Conservation (phyloP, 805 yeast species). For the Teunomyces stri region DNA sequence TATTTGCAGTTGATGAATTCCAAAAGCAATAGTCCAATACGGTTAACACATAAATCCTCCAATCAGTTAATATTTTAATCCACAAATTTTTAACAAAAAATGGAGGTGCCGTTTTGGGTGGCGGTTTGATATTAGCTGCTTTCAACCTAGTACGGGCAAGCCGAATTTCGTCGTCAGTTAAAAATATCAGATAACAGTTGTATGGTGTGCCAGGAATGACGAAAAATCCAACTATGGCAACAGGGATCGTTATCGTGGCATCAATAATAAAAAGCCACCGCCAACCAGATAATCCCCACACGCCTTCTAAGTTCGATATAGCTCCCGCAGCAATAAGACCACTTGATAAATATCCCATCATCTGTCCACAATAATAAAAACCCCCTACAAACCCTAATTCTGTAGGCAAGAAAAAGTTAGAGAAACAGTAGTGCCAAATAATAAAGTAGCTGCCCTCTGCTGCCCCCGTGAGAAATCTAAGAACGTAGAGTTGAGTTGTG, state of each 20-base stretch:
- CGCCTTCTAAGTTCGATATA: neutral
- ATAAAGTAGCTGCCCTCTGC: constrained; percentile 13
- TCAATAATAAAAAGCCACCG: constrained; percentile 27
- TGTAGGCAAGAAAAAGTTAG: constrained; percentile 49
- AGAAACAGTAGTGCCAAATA: constrained; percentile 22
- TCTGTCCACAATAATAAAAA: constrained; percentile 29
- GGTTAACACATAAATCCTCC: constrained; percentile 30
- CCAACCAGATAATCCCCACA: constrained; percentile 14
- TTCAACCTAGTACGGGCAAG: constrained; percentile 42
- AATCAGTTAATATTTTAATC: constrained; percentile 26
- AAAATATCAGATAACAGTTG: constrained; percentile 46
- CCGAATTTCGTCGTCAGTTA: constrained; percentile 56
- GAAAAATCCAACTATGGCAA: constrained; percentile 17
- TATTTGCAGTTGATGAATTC: constrained; percentile 39
- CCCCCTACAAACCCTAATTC: constrained; percentile 17
- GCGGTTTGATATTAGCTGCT: constrained; percentile 16
- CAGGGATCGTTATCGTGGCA: constrained; percentile 18
- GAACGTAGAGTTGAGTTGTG: constrained; percentile 16
- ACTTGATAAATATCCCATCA: constrained; percentile 27
- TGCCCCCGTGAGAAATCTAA: constrained; percentile 20
- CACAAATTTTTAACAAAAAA: constrained; percentile 25
- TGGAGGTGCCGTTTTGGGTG: constrained; percentile 11
- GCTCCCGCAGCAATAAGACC: constrained; percentile 25
- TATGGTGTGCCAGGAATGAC: constrained; percentile 25
- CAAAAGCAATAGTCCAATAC: constrained; percentile 16